Conservation (phyloP, 371 early-diverging fungal species). For the Dipsacomyces acuminosporus region DNA sequence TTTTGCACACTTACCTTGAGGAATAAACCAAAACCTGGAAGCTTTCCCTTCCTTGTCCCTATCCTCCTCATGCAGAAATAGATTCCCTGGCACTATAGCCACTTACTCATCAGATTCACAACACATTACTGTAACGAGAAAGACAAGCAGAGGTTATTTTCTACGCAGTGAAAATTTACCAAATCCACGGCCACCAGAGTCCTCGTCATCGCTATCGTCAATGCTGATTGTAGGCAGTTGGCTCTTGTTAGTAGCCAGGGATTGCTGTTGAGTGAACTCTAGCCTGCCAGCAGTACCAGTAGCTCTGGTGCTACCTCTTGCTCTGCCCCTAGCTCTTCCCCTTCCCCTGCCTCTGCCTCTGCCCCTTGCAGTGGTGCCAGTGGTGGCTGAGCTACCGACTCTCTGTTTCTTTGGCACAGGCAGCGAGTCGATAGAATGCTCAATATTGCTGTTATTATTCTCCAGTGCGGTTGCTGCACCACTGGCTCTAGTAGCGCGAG, state of each 20-base stretch:
- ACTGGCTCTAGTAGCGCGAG: neutral
- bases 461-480: neutral
- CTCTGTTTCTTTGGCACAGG: no score
- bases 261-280: neutral
- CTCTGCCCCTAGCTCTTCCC: conserved; percentile 5
- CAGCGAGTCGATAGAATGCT: neutral
- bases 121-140: no score
- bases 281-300: neutral
- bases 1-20: no score
- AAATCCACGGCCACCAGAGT: neutral
- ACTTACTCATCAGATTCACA: no score
- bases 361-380: neutral
- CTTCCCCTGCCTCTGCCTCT: conserved; percentile 13
- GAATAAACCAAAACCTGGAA: no score
- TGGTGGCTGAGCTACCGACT: neutral
- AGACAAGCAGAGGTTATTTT: no score
- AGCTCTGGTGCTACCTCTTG: conserved; percentile 1
- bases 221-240: conserved; percentile 28
- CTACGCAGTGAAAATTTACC: neutral
- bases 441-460: neutral
- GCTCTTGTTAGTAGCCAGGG: conserved; percentile 3
- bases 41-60: no score
- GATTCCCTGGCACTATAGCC: no score
- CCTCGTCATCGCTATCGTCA: conserved; percentile 19
- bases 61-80: no score